Evolutionary conservation across 2,329 filamentous ascomycete genomes (phyloP).

Genomic region (Akanthomyces uredinophilus): DNA sequence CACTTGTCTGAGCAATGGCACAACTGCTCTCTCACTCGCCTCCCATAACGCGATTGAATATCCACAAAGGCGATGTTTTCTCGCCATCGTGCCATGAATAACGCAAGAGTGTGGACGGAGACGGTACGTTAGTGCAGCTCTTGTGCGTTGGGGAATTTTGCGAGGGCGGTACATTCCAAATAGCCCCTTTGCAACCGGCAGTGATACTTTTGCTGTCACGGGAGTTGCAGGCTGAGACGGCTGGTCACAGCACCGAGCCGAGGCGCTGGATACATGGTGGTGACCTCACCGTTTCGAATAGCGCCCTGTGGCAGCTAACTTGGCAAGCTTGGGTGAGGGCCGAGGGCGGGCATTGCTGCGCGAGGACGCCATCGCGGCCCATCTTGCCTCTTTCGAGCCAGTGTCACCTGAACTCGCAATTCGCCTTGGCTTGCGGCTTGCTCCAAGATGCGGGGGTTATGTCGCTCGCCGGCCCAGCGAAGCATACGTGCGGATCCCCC

Average conservation of each 20-base stretch:
- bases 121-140: neutral
- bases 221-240: neutral
- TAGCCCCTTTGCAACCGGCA: neutral
- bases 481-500: neutral
- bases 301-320: neutral
- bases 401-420: slow-evolving; percentile 11
- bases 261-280: neutral
- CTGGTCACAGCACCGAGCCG: neutral
- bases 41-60: slow-evolving; percentile 4
- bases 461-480: neutral
- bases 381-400: slow-evolving; percentile 11
- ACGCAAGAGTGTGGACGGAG: neutral
- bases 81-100: neutral
- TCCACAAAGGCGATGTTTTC: slow-evolving; percentile 9
- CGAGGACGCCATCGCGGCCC: slow-evolving; percentile 1
- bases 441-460: slow-evolving; percentile 8
- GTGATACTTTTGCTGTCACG: neutral
- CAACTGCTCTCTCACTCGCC: neutral
- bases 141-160: neutral
- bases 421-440: slow-evolving; percentile 7
- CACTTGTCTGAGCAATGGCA: slow-evolving; percentile 1
- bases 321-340: neutral
- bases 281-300: slow-evolving; percentile 2
- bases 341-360: neutral
- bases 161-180: neutral